Evolutionary conservation across 805 yeast genomes (phyloP).

Genomic region (Yarrowia sp.): DNA sequence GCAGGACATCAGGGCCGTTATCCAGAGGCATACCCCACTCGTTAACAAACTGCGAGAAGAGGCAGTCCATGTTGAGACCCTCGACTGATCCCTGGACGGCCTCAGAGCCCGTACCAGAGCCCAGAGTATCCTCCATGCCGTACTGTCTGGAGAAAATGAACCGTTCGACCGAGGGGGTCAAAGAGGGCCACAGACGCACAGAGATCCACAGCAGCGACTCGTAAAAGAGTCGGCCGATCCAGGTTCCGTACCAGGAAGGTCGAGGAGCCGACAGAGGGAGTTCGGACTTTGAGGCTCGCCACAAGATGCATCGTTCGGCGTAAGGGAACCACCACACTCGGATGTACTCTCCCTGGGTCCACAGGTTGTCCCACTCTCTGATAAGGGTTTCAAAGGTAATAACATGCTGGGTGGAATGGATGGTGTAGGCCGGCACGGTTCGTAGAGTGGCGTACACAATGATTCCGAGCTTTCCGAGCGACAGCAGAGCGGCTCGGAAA

Average conservation of each 20-base stretch:
- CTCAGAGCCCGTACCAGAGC: conserved; percentile 50
- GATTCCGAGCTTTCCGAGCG: conserved; percentile 89
- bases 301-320: conserved; percentile 74
- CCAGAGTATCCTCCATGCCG: conserved; percentile 66
- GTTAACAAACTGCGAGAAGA: conserved; percentile 88
- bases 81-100: conserved; percentile 80
- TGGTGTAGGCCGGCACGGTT: conserved; percentile 77
- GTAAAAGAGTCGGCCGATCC: conserved; percentile 73
- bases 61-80: conserved; percentile 92
- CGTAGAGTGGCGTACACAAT: conserved; percentile 83
- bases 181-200: conserved; percentile 65
- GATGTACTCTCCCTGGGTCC: conserved; percentile 88
- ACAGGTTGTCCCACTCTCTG: conserved; percentile 47
- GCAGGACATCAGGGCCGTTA: conserved; percentile 70
- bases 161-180: conserved; percentile 81
- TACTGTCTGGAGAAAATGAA: conserved; percentile 85
- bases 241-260: conserved; percentile 82
- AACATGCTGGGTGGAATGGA: conserved; percentile 78
- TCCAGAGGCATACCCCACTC: conserved; percentile 95
- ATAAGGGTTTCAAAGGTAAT: conserved; percentile 72
- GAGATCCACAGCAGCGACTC: conserved; percentile 77
- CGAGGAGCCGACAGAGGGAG: conserved; percentile 64
- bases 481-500: conserved; percentile 78
- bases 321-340: conserved; percentile 99
- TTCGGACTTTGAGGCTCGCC: conserved; percentile 82